phyloP scores from a whole-genome alignment of 352 stramenopile genomes.

The Globisporangium splendens region DNA sequence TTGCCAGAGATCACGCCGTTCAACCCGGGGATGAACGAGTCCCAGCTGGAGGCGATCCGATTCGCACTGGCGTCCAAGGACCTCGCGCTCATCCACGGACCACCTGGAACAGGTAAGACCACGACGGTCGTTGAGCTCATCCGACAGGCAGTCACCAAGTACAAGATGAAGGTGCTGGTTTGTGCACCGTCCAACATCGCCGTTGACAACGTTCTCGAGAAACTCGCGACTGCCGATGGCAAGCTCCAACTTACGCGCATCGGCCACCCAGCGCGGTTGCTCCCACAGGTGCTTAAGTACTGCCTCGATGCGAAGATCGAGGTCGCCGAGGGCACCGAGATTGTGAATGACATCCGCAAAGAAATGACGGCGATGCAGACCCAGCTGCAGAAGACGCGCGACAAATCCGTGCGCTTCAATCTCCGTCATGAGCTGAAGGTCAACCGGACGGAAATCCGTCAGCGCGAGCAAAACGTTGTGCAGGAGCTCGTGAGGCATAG shows the following conservation, averaged over 20 bases:
- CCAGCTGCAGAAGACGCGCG: conserved; percentile 52
- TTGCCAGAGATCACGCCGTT: conserved; percentile 45
- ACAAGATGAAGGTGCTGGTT: conserved; percentile 91
- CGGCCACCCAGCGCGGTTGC: conserved; percentile 94
- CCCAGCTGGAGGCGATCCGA: conserved; percentile 71
- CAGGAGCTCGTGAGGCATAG: conserved; percentile 86
- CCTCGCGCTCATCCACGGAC: conserved; percentile 90
- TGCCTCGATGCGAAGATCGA: conserved; percentile 94
- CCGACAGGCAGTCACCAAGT: conserved; percentile 84
- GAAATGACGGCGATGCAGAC: conserved; percentile 80
- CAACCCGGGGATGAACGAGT: conserved; percentile 56
- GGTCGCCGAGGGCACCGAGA: conserved; percentile 91
- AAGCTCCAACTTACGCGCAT: conserved; percentile 68
- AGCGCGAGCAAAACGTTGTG: conserved; percentile 93
- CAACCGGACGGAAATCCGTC: conserved; percentile 94
- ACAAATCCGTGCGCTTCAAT: conserved; percentile 42
- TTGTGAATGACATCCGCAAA: conserved; percentile 93
- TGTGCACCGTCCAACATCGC: conserved; percentile 98
- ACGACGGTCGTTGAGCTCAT: conserved; percentile 98
- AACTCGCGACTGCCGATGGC: conserved; percentile 60
- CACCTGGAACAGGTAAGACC: conserved; percentile 95
- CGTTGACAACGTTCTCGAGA: conserved; percentile 97
- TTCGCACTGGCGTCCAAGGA: conserved; percentile 86
- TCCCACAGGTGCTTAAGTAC: conserved; percentile 88
- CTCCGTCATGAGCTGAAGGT: conserved; percentile 83